Conservation (phyloP, 495 filamentous ascomycete genomes). For the Penicillium alfredii region DNA sequence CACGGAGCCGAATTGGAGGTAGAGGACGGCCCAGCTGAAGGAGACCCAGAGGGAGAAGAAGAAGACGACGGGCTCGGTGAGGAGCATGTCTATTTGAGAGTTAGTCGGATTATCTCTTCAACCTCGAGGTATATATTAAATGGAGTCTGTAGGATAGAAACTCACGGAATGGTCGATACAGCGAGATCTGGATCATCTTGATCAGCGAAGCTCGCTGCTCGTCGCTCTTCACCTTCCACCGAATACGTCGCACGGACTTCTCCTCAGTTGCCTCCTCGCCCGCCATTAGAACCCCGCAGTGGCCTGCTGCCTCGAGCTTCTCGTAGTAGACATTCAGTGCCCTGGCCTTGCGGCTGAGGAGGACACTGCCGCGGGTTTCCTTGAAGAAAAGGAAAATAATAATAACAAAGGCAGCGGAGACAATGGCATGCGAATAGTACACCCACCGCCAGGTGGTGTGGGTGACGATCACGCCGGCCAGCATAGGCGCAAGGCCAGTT, state of each 20-base stretch:
- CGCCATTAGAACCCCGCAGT: slow-evolving; percentile 53
- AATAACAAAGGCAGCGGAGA: slow-evolving; percentile 56
- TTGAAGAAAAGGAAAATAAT: slow-evolving; percentile 62
- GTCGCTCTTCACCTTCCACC: slow-evolving; percentile 82
- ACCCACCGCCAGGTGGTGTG: slow-evolving; percentile 77
- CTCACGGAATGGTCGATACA: slow-evolving; percentile 68
- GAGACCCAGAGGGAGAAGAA: slow-evolving; percentile 89
- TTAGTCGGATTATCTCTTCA: slow-evolving; percentile 11
- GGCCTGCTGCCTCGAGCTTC: slow-evolving; percentile 58
- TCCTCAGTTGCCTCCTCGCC: slow-evolving; percentile 25
- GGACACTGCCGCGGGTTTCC: slow-evolving; percentile 78
- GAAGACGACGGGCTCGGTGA: slow-evolving; percentile 91
- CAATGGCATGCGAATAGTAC: slow-evolving; percentile 80
- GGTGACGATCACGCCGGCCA: slow-evolving; percentile 64
- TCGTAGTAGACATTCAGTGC: slow-evolving; percentile 78
- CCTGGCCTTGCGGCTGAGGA: slow-evolving; percentile 71
- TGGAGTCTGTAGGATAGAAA: slow-evolving; percentile 1
- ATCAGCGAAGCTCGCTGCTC: slow-evolving; percentile 66
- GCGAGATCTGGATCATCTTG: slow-evolving; percentile 69
- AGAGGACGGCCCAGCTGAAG: slow-evolving; percentile 87
- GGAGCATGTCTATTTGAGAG: slow-evolving; percentile 52
- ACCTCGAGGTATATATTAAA: no score
- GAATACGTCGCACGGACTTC: slow-evolving; percentile 50
- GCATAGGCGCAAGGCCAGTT: slow-evolving; percentile 73
- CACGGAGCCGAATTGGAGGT: slow-evolving; percentile 73